phyloP scores from a whole-genome alignment of 441 rosid species.

The Omphalea diandra region DNA sequence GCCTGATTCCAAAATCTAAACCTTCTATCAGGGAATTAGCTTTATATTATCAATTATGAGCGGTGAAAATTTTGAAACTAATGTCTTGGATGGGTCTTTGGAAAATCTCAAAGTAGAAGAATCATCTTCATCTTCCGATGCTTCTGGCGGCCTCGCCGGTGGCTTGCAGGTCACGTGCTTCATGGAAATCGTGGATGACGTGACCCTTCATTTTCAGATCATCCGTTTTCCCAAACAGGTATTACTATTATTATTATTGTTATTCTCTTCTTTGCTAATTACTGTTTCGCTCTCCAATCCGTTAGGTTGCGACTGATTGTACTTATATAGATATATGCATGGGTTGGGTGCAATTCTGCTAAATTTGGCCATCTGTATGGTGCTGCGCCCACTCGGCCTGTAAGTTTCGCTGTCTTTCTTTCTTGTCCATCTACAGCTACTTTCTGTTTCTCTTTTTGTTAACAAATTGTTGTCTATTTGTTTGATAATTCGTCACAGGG shows the following conservation, averaged over 20 bases:
- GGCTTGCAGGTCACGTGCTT: slow-evolving; percentile 53
- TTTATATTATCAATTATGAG: slow-evolving; percentile 5
- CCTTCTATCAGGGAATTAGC: too few relatives aligned
- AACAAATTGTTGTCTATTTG: neutral
- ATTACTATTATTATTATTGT: too few relatives aligned
- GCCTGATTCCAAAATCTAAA: too few relatives aligned
- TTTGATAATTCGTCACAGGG: slow-evolving; percentile 35
- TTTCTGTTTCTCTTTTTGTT: neutral
- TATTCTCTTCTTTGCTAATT: neutral
- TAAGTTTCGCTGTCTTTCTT: slow-evolving; percentile 22
- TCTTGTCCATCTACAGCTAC: neutral
- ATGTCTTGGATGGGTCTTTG: neutral
- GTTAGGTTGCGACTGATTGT: too few relatives aligned
- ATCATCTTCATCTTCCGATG: slow-evolving; percentile 3
- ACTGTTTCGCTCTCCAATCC: neutral
- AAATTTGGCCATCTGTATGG: slow-evolving; percentile 79
- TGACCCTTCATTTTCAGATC: slow-evolving; percentile 68
- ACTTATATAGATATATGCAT: slow-evolving; percentile 61
- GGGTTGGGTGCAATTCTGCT: slow-evolving; percentile 76
- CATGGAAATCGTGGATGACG: slow-evolving; percentile 57
- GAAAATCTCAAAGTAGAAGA: slow-evolving; percentile 11
- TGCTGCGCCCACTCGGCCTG: slow-evolving; percentile 77
- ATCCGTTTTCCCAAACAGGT: slow-evolving; percentile 78
- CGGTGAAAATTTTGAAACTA: neutral
- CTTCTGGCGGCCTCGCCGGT: slow-evolving; percentile 3